phyloP scores from a whole-genome alignment of 163 green algal species.

The Volvox carteri region DNA sequence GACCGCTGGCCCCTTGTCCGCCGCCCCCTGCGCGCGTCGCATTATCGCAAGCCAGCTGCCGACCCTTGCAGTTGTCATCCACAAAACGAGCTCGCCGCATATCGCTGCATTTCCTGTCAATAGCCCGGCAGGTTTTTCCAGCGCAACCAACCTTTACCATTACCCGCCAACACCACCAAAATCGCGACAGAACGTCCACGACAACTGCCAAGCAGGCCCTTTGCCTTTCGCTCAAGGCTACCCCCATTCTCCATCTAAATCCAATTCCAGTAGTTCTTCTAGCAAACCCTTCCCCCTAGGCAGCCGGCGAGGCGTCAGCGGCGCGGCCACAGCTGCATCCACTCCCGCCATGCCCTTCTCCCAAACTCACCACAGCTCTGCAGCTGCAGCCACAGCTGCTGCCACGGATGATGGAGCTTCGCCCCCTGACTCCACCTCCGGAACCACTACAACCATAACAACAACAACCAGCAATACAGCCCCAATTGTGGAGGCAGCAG shows the following conservation, averaged over 20 bases:
- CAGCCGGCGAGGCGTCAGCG: too few species aligned
- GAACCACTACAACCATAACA: not conserved
- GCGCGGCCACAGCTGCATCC: too few species aligned
- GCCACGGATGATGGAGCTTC: not conserved
- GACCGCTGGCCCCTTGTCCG: not conserved
- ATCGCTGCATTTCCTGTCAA: not conserved
- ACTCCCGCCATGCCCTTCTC: too few species aligned
- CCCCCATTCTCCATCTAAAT: not conserved
- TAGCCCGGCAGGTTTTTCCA: not conserved
- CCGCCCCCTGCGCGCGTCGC: slow-evolving; percentile 9
- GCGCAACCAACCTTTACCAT: not conserved
- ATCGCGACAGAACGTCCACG: not conserved
- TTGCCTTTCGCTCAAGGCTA: not conserved
- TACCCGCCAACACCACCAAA: not conserved
- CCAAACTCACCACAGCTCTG: too few species aligned
- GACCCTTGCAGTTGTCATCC: not conserved
- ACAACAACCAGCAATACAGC: not conserved
- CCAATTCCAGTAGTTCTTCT: not conserved
- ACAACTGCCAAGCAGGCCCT: not conserved
- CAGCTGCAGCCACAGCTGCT: too few species aligned
- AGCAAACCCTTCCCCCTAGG: too few species aligned
- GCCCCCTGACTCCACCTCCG: not conserved
- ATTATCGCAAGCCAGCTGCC: not conserved
- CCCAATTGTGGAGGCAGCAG: not conserved
- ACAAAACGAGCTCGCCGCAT: not conserved